Evolutionary conservation across 2,329 filamentous ascomycete species (phyloP).

Genomic region (Aphanoascus verrucosus): DNA sequence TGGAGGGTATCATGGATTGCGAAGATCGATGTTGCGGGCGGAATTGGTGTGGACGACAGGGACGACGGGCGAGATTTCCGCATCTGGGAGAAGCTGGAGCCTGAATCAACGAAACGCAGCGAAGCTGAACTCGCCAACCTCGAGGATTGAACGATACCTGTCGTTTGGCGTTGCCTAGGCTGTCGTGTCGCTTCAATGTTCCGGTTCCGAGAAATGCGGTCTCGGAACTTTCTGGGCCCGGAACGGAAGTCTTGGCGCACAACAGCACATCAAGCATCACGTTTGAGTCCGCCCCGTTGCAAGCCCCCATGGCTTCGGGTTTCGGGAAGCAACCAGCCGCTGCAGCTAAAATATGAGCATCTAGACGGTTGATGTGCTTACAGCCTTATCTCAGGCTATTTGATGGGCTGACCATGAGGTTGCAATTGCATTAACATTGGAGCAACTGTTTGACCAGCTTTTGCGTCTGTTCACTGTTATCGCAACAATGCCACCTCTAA

Average conservation of each 20-base stretch:
- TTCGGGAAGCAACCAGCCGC: too few species aligned
- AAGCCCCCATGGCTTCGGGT: not conserved
- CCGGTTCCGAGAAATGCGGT: constrained; percentile 19
- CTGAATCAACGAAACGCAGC: not conserved
- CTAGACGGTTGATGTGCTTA: too few species aligned
- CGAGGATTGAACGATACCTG: too few species aligned
- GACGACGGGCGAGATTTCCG: not conserved
- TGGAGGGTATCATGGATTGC: constrained; percentile 44
- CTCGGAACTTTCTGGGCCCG: constrained; percentile 27
- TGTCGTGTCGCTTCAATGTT: constrained; percentile 11
- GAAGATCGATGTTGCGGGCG: constrained; percentile 20
- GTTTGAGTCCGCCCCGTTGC: not conserved
- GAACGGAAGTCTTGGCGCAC: not conserved
- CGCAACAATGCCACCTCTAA: too few species aligned
- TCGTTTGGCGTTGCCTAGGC: too few species aligned
- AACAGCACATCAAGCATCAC: not conserved
- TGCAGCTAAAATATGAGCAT: too few species aligned
- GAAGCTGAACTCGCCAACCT: too few species aligned
- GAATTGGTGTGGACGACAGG: not conserved
- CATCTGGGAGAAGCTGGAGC: not conserved
- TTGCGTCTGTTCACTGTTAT: too few species aligned
- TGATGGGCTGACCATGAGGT: too few species aligned
- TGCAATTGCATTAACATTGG: too few species aligned
- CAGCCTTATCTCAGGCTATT: too few species aligned
- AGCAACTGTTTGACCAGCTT: too few species aligned